Conservation (phyloP, 176 grass and related monocot species). For the Poa pratensis region DNA sequence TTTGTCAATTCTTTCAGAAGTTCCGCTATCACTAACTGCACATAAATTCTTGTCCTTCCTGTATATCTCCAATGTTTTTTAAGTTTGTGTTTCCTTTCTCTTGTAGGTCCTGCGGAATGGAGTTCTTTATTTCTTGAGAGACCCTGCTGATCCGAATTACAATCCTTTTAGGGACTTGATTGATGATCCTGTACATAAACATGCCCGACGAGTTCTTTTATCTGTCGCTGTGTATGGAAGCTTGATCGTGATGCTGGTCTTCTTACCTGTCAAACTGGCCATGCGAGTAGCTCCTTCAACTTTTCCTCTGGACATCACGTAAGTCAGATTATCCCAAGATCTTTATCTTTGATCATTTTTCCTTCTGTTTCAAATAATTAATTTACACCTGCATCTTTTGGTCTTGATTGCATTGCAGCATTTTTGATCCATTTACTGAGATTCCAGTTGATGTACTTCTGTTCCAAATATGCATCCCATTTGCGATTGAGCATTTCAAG, state of each 20-base stretch:
- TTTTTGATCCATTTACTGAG: constrained; percentile 96
- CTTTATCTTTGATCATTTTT: background rate
- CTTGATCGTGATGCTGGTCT: constrained; percentile 98
- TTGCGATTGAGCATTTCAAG: constrained; percentile 98
- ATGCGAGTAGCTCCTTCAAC: constrained; percentile 80
- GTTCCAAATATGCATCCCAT: constrained; percentile 98
- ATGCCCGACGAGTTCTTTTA: constrained; percentile 87
- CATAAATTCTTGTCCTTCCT: background rate
- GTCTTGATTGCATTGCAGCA: constrained; percentile 54
- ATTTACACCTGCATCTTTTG: constrained; percentile 20
- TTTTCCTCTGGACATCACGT: constrained; percentile 95
- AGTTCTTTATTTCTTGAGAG: constrained; percentile 96
- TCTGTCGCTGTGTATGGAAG: constrained; percentile 98
- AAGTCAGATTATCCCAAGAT: constrained; percentile 37
- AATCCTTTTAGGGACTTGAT: constrained; percentile 98
- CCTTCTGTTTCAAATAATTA: constrained; percentile 7
- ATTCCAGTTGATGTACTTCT: constrained; percentile 89
- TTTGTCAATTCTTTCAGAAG: constrained; percentile 1
- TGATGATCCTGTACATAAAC: constrained; percentile 96
- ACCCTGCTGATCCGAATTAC: constrained; percentile 99
- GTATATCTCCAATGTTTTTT: background rate
- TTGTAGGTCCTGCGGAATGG: constrained; percentile 83
- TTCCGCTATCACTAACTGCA: constrained; percentile 12
- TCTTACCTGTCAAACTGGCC: constrained; percentile 96
- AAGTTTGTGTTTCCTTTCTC: constrained; percentile 30